phyloP scores from a whole-genome alignment of 2,329 filamentous ascomycete genomes.

The Sporothrix globosa region DNA sequence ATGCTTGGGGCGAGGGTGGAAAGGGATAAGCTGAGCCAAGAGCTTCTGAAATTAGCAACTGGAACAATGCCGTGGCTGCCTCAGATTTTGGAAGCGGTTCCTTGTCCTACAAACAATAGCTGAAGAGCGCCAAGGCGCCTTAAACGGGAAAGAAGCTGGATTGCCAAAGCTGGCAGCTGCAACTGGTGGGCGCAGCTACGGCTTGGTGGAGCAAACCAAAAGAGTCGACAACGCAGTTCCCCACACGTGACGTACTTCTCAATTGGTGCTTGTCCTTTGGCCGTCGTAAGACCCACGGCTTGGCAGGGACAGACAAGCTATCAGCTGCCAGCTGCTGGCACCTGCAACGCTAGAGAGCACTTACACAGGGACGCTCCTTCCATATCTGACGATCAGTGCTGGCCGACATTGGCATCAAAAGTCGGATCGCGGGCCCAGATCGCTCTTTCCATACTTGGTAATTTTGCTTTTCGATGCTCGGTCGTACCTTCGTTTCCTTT shows the following conservation, averaged over 20 bases:
- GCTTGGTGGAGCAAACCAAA: not conserved
- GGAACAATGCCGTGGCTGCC: constrained; percentile 1
- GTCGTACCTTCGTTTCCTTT: not conserved
- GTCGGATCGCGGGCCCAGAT: not conserved
- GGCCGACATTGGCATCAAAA: not conserved
- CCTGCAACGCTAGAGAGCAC: not conserved
- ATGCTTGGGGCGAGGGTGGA: not conserved
- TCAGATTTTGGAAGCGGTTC: constrained; percentile 7
- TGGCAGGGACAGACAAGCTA: constrained; percentile 1
- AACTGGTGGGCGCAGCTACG: constrained; percentile 16
- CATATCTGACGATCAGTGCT: not conserved
- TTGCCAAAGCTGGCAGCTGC: constrained; percentile 3
- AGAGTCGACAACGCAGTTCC: not conserved
- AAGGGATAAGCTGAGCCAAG: constrained; percentile 2
- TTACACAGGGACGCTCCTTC: constrained; percentile 24
- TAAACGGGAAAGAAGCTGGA: constrained; percentile 20
- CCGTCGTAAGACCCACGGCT: not conserved
- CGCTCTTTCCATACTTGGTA: constrained; percentile 6
- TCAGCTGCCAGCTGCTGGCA: constrained; percentile 15
- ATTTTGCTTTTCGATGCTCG: not conserved
- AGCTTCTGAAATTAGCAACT: constrained; percentile 12
- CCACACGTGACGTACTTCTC: constrained; percentile 11
- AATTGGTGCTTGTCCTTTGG: not conserved
- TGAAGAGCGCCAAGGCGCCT: not conserved
- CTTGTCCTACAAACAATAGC: constrained; percentile 5